phyloP scores from a whole-genome alignment of 352 stramenopile genomes.

The Globisporangium iwayamae region DNA sequence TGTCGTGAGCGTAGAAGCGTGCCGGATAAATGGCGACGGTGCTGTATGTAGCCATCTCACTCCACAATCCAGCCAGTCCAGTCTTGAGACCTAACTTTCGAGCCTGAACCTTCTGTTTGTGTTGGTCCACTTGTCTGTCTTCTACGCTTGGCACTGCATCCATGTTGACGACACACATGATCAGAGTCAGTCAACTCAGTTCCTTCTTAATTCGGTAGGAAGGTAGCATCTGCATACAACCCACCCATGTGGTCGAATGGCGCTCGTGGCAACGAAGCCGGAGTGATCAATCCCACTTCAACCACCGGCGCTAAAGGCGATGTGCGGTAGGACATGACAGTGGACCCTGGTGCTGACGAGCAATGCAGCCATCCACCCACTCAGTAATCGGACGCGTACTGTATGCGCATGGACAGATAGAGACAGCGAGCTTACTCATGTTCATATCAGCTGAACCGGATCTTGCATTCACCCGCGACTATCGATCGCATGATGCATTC shows the following conservation, averaged over 20 bases:
- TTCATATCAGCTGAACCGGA: neutral
- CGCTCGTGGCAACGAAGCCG: too few species aligned
- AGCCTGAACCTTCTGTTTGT: neutral
- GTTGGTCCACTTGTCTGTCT: neutral
- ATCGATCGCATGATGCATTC: neutral
- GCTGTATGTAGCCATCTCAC: neutral
- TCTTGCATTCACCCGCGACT: too few species aligned
- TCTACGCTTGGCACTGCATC: neutral
- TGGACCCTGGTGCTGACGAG: neutral
- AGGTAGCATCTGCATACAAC: neutral
- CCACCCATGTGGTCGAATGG: slow-evolving; percentile 2
- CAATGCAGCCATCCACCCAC: neutral
- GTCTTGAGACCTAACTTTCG: neutral
- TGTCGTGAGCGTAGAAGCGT: neutral
- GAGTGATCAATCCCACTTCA: neutral
- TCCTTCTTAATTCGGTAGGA: neutral
- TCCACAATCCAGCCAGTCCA: neutral
- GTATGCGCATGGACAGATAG: neutral
- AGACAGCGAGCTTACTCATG: neutral
- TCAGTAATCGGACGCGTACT: neutral
- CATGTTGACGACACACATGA: neutral
- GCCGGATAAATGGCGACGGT: neutral
- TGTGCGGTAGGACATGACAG: neutral
- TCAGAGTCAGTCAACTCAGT: neutral
- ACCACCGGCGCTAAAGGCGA: neutral